Evolutionary conservation across 805 yeast species (phyloP).

Genomic region (Candida golubevii): DNA sequence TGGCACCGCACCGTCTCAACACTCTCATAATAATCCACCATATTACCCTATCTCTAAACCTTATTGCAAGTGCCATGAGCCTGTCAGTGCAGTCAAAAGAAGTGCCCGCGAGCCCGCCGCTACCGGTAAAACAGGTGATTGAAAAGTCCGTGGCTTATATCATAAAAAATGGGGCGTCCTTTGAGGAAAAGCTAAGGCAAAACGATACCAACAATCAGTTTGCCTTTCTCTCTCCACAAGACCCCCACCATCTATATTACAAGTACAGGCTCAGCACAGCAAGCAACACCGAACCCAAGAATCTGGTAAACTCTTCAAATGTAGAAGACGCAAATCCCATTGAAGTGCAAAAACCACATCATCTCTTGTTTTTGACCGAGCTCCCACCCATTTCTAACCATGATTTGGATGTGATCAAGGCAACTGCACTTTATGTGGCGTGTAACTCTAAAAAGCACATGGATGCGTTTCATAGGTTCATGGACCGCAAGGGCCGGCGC

Average conservation of each 20-base stretch:
- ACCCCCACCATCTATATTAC: slow-evolving; percentile 59
- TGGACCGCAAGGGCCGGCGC: slow-evolving; percentile 32
- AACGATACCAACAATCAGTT: slow-evolving; percentile 52
- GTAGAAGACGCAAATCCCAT: not conserved
- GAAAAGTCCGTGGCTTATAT: slow-evolving; percentile 73
- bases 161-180: slow-evolving; percentile 58
- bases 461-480: slow-evolving; percentile 32
- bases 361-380: slow-evolving; percentile 24
- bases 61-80: too few species aligned
- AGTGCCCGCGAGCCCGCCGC: slow-evolving; percentile 24
- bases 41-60: too few species aligned
- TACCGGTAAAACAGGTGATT: slow-evolving; percentile 47
- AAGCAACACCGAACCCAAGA: slow-evolving; percentile 1
- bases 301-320: not conserved
- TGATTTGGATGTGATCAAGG: slow-evolving; percentile 66
- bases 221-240: slow-evolving; percentile 52
- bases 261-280: slow-evolving; percentile 33
- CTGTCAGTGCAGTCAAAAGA: not conserved
- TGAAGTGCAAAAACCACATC: slow-evolving; percentile 14
- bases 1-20: too few species aligned
- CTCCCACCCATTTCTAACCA: slow-evolving; percentile 46
- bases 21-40: too few species aligned
- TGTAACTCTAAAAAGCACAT: slow-evolving; percentile 48
- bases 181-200: slow-evolving; percentile 54
- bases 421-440: slow-evolving; percentile 68